Evolutionary conservation across 768 basidiomycete genomes (phyloP), one percentile per base, ranked within the genome.

Genomic region (Russula ochroleuca): DNA sequence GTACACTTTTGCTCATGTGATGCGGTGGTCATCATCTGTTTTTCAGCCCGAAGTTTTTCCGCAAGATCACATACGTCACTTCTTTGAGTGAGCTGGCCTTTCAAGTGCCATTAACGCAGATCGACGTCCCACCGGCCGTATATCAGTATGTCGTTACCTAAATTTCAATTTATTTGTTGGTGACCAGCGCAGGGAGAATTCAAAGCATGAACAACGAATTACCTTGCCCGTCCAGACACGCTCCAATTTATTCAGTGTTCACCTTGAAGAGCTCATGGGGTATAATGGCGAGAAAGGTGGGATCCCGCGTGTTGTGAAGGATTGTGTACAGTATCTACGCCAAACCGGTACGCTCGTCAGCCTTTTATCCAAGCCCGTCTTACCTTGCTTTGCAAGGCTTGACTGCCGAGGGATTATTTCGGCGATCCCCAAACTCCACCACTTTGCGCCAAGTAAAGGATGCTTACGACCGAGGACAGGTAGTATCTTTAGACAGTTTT

Each of bases 201-300:
- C 85, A 63, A 90, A 85, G 70, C 81, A 84, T 63, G 92, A 94
- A 73, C 77, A 73, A 43, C 80, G 83, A 66, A 90, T 94, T 35
- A 80, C 73, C 0, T 75, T 94, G 52, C 92, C 91, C 0, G 76
- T 81, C 8, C 80, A 82, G 45, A 78, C 77, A 1, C 80, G 81
- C 3, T 84, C 90, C 0, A 83, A 78, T 69, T 76, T 88, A 19
- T 94, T 94, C 71, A 90, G 91, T 5, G 87, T 92, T 4, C 86
- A 90, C 4, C 76, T 94, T 17, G 88, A 90, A 70, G 87, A 91
- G 35, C 70, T 92, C 23, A 93, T 94, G 90, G 92, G 92, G 9
- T 85, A 79, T 59, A 78, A 89, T 59, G 91, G 91, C 10, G 90
- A 92, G 75, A 92, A 88, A 69, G 87, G 87, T 49, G 84, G 87